Percentiles rank a stretch among this genome's conserved stretches.
These are phyloP conservation scores for Colletotrichum lupini DNA, from an alignment of 2,329 filamentous ascomycete genomes.

Conservation along the genomic window DNA sequence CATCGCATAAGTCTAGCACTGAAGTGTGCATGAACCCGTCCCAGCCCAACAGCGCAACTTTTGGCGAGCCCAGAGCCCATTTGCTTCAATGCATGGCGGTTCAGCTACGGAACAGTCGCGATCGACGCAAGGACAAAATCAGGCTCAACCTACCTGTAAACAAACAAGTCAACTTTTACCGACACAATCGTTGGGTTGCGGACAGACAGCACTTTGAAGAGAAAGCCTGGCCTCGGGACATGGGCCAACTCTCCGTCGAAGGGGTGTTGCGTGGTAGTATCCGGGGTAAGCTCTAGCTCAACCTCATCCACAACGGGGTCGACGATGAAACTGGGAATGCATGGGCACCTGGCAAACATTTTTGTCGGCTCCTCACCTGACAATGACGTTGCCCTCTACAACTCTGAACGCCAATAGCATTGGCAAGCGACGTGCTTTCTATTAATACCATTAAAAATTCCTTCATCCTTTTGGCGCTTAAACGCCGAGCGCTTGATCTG, in stretches of 20 bases:
- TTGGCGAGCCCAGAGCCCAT: not conserved
- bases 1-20: too few species aligned
- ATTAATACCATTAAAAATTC: not conserved
- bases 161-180: not conserved
- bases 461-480: not conserved
- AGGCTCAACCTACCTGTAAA: not conserved
- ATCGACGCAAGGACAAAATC: not conserved
- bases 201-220: not conserved
- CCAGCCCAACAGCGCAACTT: not conserved
- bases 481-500: not conserved
- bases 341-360: constrained; percentile 18
- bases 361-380: constrained; percentile 2
- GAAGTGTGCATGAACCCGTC: not conserved
- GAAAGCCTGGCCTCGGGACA: too few species aligned
- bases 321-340: constrained; percentile 27
- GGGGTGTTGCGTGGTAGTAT: constrained; percentile 7
- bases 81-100: not conserved
- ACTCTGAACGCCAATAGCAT: not conserved
- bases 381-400: constrained; percentile 2
- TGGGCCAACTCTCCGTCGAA: not conserved
- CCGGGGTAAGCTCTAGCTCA: constrained; percentile 14
- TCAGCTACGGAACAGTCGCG: not conserved
- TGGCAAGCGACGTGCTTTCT: not conserved
- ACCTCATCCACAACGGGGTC: constrained; percentile 12
- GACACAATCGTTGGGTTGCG: not conserved